phyloP scores from a whole-genome alignment of 371 early-diverging fungal species.

The Blakeslea trispora region DNA sequence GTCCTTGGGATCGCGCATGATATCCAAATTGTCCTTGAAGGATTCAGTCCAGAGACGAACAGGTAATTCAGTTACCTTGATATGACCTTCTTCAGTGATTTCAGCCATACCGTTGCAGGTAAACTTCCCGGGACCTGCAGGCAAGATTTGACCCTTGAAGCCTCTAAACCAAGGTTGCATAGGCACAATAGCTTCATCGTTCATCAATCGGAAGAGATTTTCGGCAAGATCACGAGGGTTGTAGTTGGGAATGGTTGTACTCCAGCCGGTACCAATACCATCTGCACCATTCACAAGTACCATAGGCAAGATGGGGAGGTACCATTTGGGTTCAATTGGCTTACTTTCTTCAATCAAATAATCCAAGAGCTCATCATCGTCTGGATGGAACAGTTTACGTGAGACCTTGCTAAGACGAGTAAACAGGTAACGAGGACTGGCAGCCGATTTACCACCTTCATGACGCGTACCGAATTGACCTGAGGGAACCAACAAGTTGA shows the following conservation, averaged over 20 bases:
- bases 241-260: constrained; percentile 81
- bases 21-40: constrained; percentile 92
- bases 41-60: constrained; percentile 94
- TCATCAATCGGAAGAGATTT: constrained; percentile 88
- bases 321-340: constrained; percentile 97
- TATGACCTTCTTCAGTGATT: constrained; percentile 70
- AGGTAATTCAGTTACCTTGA: constrained; percentile 96
- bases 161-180: constrained; percentile 99
- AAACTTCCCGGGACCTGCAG: constrained; percentile 63
- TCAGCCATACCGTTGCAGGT: constrained; percentile 75
- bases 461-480: constrained; percentile 99
- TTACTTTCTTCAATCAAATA: constrained; percentile 96
- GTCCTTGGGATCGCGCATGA: constrained; percentile 44
- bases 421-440: constrained; percentile 97
- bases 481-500: constrained; percentile 89
- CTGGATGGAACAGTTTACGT: constrained; percentile 81
- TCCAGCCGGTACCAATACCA: constrained; percentile 99
- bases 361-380: constrained; percentile 90
- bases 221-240: constrained; percentile 94
- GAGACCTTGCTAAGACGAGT: constrained; percentile 85
- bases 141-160: constrained; percentile 80
- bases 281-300: constrained; percentile 97
- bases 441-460: constrained; percentile 98
- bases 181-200: constrained; percentile 67
- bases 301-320: constrained; percentile 98